Percentiles rank a stretch among this genome's conserved stretches.
Conservation (phyloP, 352 stramenopile species). For the Phytophthora syringae region DNA sequence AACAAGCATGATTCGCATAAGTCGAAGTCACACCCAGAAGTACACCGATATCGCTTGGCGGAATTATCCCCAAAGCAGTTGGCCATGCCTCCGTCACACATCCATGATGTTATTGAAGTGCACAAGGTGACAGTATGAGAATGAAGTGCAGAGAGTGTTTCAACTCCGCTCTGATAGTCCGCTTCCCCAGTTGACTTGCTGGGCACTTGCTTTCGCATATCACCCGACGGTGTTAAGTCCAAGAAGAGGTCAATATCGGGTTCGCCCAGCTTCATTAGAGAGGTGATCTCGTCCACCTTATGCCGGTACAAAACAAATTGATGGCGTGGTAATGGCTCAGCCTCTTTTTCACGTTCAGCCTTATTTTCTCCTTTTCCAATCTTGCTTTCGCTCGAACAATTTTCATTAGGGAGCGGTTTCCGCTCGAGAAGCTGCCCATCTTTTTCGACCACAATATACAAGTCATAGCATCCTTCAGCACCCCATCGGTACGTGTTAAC, state of each 20-base stretch:
- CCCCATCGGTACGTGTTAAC: constrained; percentile 88
- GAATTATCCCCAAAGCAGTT: constrained; percentile 68
- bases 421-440: constrained; percentile 50
- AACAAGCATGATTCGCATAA: constrained; percentile 70
- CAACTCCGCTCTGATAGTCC: constrained; percentile 15
- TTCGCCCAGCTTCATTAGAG: constrained; percentile 60
- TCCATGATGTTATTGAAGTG: constrained; percentile 67
- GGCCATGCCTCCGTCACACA: constrained; percentile 68
- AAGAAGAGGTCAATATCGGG: constrained; percentile 65
- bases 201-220: constrained; percentile 5
- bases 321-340: constrained; percentile 42
- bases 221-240: constrained; percentile 38
- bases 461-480: constrained; percentile 77
- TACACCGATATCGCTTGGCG: constrained; percentile 64
- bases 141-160: constrained; percentile 57
- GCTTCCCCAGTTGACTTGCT: constrained; percentile 1
- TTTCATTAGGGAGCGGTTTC: constrained; percentile 52
- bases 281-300: constrained; percentile 50
- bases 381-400: constrained; percentile 16
- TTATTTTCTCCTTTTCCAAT: not conserved
- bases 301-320: constrained; percentile 73
- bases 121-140: constrained; percentile 57
- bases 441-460: constrained; percentile 74
- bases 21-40: constrained; percentile 76
- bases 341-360: constrained; percentile 18